Conservation (phyloP, 305 asterid genomes). For the Withania somnifera region DNA sequence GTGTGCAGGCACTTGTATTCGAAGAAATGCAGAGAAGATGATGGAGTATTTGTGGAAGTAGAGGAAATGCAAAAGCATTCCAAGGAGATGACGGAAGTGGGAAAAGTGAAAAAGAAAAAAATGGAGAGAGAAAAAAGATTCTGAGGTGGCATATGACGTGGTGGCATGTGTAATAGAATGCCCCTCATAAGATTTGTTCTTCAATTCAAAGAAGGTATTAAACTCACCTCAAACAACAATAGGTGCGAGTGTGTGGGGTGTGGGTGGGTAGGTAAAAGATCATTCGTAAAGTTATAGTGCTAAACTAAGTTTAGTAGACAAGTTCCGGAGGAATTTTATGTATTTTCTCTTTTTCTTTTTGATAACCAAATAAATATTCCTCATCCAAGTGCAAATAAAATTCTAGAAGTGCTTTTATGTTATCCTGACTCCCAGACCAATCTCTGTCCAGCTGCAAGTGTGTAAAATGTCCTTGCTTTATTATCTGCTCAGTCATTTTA, state of each 20-base stretch:
- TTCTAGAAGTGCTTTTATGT: background rate
- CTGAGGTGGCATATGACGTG: background rate
- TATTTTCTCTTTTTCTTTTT: background rate
- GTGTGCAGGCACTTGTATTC: too few species aligned
- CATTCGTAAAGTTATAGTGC: background rate
- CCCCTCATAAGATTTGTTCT: background rate
- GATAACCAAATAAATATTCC: background rate
- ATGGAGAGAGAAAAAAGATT: background rate
- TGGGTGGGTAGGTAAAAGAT: background rate
- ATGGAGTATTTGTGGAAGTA: too few species aligned
- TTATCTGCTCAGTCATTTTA: background rate
- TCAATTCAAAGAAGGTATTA: background rate
- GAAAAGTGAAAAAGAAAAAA: background rate
- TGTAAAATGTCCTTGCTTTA: background rate
- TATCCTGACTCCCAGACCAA: background rate
- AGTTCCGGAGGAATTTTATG: background rate
- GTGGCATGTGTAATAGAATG: background rate
- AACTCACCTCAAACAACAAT: background rate
- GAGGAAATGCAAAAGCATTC: too few species aligned
- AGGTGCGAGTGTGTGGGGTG: too few species aligned
- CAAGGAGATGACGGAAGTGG: background rate
- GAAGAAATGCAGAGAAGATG: too few species aligned
- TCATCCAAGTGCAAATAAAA: background rate
- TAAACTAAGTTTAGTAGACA: background rate
- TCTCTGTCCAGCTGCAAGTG: background rate